These are phyloP conservation scores for Ogataea pilisensis DNA, from an alignment of 805 yeast species.

Conservation along the genomic window DNA sequence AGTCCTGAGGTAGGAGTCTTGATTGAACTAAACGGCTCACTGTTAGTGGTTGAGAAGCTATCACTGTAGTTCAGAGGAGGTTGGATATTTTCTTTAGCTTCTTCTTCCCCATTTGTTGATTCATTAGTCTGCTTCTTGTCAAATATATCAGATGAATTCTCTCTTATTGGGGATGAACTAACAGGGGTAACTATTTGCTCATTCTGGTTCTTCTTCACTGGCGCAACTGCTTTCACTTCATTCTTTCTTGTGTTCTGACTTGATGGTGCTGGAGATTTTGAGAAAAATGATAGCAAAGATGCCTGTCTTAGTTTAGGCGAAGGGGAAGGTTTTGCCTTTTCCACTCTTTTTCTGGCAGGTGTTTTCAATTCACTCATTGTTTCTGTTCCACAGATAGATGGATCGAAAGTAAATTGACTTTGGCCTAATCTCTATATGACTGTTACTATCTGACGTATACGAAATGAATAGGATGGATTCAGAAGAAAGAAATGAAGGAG, in stretches of 20 bases:
- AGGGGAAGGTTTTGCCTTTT: conserved; percentile 1
- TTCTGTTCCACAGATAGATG: not conserved
- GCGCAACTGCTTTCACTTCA: not conserved
- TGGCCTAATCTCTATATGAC: no score
- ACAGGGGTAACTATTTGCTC: conserved; percentile 22
- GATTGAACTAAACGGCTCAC: not conserved
- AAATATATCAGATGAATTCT: not conserved
- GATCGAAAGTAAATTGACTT: not conserved
- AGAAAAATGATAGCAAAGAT: conserved; percentile 30
- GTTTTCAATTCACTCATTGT: conserved; percentile 3
- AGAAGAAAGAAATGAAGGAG: no score
- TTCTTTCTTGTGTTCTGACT: not conserved
- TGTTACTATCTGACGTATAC: no score
- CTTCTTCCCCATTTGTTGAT: conserved; percentile 6
- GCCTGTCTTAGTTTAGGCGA: conserved; percentile 15
- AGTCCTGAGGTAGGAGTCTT: conserved; percentile 1
- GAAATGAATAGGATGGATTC: no score
- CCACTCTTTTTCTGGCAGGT: not conserved
- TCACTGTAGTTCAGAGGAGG: not conserved
- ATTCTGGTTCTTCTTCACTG: not conserved
- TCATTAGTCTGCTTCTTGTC: conserved; percentile 1
- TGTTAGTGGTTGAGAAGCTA: not conserved
- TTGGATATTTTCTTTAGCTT: conserved; percentile 13
- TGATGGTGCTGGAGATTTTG: conserved; percentile 8
- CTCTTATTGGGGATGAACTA: conserved; percentile 15